These are phyloP conservation scores for Boechera stricta DNA, from an alignment of 345 rosid genomes.

Conservation along the genomic window DNA sequence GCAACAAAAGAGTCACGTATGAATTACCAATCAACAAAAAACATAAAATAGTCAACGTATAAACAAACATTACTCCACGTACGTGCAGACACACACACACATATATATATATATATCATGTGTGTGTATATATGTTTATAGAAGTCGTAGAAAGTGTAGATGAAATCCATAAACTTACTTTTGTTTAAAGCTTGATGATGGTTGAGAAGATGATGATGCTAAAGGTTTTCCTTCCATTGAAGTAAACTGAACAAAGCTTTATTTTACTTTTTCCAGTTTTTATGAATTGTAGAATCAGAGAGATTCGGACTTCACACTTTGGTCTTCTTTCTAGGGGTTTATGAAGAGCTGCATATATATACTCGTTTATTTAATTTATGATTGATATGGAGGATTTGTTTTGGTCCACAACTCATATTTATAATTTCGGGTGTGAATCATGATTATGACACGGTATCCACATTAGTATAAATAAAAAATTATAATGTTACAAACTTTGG, in stretches of 20 bases:
- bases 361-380: background rate
- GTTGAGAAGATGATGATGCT: slow-evolving; percentile 29
- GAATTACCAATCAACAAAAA: too few relatives aligned
- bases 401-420: background rate
- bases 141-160: background rate
- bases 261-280: background rate
- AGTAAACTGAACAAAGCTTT: background rate
- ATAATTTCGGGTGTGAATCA: background rate
- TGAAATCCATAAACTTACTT: slow-evolving; percentile 31
- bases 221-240: slow-evolving; percentile 10
- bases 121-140: background rate
- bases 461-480: background rate
- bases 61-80: background rate
- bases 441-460: background rate
- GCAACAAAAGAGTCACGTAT: slow-evolving; percentile 30
- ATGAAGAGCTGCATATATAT: slow-evolving; percentile 15
- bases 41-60: background rate
- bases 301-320: slow-evolving; percentile 22
- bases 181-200: slow-evolving; percentile 39
- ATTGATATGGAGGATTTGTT: background rate
- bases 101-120: background rate
- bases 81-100: background rate
- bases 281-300: slow-evolving; percentile 11
- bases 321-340: slow-evolving; percentile 19
- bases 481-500: background rate